Percentiles rank a stretch among this genome's conserved stretches.
These are phyloP conservation scores for Neoascochyta sp. DNA, from an alignment of 2,329 filamentous ascomycete species.

Conservation along the genomic window DNA sequence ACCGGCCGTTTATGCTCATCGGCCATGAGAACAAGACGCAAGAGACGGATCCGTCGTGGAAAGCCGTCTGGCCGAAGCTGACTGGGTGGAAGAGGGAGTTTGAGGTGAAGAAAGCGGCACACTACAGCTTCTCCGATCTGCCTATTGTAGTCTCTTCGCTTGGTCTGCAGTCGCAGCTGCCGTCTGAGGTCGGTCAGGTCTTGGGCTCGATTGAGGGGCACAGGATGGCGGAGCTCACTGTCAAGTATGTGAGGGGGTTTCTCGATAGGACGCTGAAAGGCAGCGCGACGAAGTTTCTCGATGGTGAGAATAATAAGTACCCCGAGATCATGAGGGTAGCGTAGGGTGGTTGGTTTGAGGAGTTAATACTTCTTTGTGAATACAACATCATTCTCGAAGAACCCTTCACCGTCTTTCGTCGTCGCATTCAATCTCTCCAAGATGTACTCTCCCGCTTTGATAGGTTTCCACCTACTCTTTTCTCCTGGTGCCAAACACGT, in stretches of 20 bases:
- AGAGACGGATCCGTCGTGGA: conserved; percentile 27
- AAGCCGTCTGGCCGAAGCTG: conserved; percentile 18
- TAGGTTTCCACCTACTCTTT: conserved; percentile 32
- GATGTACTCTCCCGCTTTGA: conserved; percentile 41
- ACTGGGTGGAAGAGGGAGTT: conserved; percentile 26
- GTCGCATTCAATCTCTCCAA: conserved; percentile 37
- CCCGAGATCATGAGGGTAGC: conserved; percentile 14
- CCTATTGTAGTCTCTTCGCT: conserved; percentile 13
- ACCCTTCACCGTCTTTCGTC: conserved; percentile 30
- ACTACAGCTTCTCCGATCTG: conserved; percentile 30
- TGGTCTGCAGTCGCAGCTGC: conserved; percentile 16
- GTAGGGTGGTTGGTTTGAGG: no score
- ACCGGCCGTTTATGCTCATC: conserved; percentile 21
- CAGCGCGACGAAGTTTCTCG: conserved; percentile 4
- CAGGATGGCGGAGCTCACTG: conserved; percentile 18
- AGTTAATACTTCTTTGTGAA: conserved; percentile 5
- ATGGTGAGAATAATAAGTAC: conserved; percentile 5
- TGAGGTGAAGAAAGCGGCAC: conserved; percentile 21
- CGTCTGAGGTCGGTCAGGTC: conserved; percentile 14
- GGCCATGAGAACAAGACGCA: conserved; percentile 30
- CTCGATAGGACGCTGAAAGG: conserved; percentile 19
- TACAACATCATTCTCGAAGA: conserved; percentile 18
- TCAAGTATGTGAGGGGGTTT: conserved; percentile 17
- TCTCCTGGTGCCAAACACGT: conserved; percentile 36
- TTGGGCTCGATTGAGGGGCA: conserved; percentile 20